Evolutionary conservation across 148 eudicot genomes (phyloP).

Genomic region (Gaultheria prostrata): DNA sequence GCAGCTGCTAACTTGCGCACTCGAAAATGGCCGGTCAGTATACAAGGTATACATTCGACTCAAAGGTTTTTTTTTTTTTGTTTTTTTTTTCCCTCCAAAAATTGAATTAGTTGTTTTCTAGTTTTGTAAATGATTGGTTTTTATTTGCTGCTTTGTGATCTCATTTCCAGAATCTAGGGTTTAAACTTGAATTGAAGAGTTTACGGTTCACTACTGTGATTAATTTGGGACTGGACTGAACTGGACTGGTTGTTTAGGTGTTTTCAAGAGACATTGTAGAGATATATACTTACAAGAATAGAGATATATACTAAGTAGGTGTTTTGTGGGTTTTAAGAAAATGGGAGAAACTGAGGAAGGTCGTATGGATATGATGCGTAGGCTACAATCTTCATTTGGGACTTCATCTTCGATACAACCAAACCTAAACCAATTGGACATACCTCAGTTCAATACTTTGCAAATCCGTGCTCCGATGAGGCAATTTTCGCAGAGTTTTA

Average conservation of each 20-base stretch:
- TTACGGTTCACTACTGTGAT: background rate
- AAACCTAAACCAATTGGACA: slow-evolving; percentile 53
- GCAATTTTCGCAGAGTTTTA: slow-evolving; percentile 46
- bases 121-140: slow-evolving; percentile 16
- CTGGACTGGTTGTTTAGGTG: slow-evolving; percentile 4
- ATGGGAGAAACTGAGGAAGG: slow-evolving; percentile 77
- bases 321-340: slow-evolving; percentile 12
- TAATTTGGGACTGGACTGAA: slow-evolving; percentile 19
- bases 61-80: background rate
- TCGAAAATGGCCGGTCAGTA: slow-evolving; percentile 16
- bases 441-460: slow-evolving; percentile 60
- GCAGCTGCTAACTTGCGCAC: slow-evolving; percentile 21
- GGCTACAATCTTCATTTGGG: slow-evolving; percentile 69
- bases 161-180: slow-evolving; percentile 24
- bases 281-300: background rate
- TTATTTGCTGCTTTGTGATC: slow-evolving; percentile 12
- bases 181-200: slow-evolving; percentile 13
- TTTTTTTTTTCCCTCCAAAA: background rate
- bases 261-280: slow-evolving; percentile 22
- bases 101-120: background rate
- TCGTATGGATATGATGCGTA: slow-evolving; percentile 58
- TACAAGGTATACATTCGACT: slow-evolving; percentile 24
- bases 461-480: slow-evolving; percentile 63
- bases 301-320: background rate
- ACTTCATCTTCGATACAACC: slow-evolving; percentile 52